Evolutionary conservation across 768 basidiomycete species (phyloP).

Genomic region (Lactarius tabidus): DNA sequence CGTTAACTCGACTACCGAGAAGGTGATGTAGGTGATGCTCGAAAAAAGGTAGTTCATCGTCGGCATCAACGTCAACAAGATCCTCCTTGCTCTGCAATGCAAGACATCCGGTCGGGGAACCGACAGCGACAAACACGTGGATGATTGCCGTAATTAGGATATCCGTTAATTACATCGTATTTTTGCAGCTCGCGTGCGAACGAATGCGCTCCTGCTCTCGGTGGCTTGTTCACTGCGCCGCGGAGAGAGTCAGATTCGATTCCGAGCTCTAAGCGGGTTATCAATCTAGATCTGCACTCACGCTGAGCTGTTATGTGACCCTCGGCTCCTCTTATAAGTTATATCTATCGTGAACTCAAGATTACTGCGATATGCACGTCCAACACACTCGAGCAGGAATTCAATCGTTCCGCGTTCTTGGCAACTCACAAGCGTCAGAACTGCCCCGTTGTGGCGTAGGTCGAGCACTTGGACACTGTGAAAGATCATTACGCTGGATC

Average conservation of each 20-base stretch:
- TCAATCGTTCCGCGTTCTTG: slow-evolving; percentile 7
- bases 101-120: background rate
- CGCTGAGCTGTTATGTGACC: background rate
- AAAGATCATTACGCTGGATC: background rate
- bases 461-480: no score
- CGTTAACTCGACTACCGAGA: slow-evolving; percentile 13
- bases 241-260: background rate
- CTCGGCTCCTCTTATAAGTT: background rate
- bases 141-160: background rate
- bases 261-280: background rate
- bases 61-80: background rate
- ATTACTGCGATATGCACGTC: slow-evolving; percentile 1
- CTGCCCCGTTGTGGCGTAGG: background rate
- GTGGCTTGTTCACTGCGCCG: background rate
- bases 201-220: background rate
- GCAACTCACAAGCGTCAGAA: background rate
- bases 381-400: background rate
- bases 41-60: slow-evolving; percentile 8
- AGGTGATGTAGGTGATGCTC: slow-evolving; percentile 1
- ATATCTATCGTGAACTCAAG: background rate
- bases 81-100: background rate
- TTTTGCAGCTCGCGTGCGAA: background rate
- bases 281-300: slow-evolving; percentile 8
- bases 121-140: background rate
- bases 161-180: background rate